Base-by-base conservation (phyloP, 176 grass and related monocot species). In the Triticum turgidum region DNA sequence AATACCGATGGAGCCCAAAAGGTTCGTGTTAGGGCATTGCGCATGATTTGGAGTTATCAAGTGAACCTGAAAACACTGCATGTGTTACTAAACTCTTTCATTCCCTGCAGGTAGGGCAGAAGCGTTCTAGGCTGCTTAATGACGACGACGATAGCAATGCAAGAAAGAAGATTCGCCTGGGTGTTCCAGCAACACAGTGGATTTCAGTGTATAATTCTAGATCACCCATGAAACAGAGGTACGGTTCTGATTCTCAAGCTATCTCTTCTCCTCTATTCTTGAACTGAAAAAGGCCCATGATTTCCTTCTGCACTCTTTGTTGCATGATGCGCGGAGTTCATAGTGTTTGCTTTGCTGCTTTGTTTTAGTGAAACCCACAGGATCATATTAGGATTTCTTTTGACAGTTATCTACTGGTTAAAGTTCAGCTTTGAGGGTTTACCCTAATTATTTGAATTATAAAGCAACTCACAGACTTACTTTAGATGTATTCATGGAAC, bases 141-240 rank as follows among this genome's bases (percentile, higher is more conserved):
- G 91, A 78, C 51, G 88, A 97, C 75, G 94, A 92, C 34, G 94
- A 97, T 18, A 83, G 81, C 21, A 80, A 94, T 76, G 85, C 68
- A 32, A 94, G 61, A 84, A 97, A 97, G 87, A 97, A 94, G 52
- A 84, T 94, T 63, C 87, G 94, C 51, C 32, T 94, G 24, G 94
- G 94, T 65, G 75, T 66, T 63, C 94, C 94, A 4, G 90, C 94
- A 67, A 94, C 89, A 21, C 94, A 97, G 78, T 97, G 94, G 94
- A 97, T 97, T 82, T 97, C 94, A 33, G 94, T 97, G 51, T 97
- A 97, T 78, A 97, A 97, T 86, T 88, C 92, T 8, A 87, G 92
- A 65, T 61, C 75, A 52, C 89, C 94, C 27, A 97, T 97, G 94
- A 97, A 97, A 70, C 92, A 94, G 71, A 89, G 94, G 94, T 96